Percentiles rank a stretch among this genome's conserved stretches.
Conservation (phyloP, 257 asterid species). For the Ophiorrhiza pumila region DNA sequence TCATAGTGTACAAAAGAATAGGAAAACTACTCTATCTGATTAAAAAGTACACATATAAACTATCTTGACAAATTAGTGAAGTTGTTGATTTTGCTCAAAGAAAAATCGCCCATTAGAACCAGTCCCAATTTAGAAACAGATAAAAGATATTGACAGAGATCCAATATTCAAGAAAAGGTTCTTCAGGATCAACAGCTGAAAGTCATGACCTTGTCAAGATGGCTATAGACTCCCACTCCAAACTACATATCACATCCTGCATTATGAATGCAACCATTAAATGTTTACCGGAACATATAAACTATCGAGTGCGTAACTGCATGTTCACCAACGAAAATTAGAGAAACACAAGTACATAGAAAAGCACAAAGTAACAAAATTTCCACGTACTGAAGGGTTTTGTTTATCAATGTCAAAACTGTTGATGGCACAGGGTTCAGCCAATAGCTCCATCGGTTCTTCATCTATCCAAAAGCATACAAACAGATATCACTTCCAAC, state of each 20-base stretch:
- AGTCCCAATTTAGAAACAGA: background rate
- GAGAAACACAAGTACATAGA: background rate
- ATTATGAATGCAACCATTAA: background rate
- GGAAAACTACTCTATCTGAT: too few relatives aligned
- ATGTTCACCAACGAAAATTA: background rate
- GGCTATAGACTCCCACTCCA: slow-evolving; percentile 96
- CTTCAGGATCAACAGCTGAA: background rate
- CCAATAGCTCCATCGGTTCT: slow-evolving; percentile 75
- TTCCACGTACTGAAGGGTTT: slow-evolving; percentile 64
- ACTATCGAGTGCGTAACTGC: background rate
- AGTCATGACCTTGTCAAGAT: slow-evolving; percentile 52
- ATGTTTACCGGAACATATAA: background rate
- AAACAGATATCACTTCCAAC: background rate
- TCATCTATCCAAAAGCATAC: slow-evolving; percentile 43
- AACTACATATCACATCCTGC: slow-evolving; percentile 89
- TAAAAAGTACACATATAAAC: too few relatives aligned
- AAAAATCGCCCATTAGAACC: background rate
- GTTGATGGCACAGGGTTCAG: slow-evolving; percentile 91
- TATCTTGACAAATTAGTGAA: too few relatives aligned
- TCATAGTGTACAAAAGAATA: too few relatives aligned
- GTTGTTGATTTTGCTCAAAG: background rate
- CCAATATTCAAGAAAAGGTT: background rate
- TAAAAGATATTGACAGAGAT: background rate
- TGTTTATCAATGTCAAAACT: slow-evolving; percentile 83
- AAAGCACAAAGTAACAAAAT: background rate